Base-by-base conservation (phyloP, 1,284 basidiomycete genomes). In the Papiliotrema terrestris region DNA sequence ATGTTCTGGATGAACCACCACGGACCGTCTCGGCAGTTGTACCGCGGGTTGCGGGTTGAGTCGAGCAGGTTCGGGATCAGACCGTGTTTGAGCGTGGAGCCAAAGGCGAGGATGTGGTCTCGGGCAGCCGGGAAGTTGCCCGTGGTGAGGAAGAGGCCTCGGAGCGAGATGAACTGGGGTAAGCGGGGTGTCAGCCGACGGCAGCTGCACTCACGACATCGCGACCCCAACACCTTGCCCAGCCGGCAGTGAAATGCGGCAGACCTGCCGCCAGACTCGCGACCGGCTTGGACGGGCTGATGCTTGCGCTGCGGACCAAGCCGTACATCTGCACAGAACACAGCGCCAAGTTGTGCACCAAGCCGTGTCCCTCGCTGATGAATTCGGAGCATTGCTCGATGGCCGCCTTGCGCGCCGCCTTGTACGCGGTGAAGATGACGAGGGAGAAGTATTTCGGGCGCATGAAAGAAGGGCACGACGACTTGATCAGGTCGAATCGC, bases 1-100 rank as follows among this genome's bases (percentile, higher is more conserved):
- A 98, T 95, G 69, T 91, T 96, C 74, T 98, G 95, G 55, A 97
- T 76, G 88, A 98, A 96, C 90, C 93, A 98, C 95, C 93, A 67
- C 22, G 65, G 65, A 39, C 62, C 68, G 35, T 70, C 71, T 47
- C 58, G 52, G 42, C 71, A 76, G 64, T 78, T 82, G 62, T 78
- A 89, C 83, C 91, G 81, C 13, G 91, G 91, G 57, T 79, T 90
- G 45, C 86, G 83, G 19, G 87, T 80, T 3, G 91, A 94, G 75
- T 96, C 92, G 55, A 97, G 80, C 44, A 97, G 76, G 73, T 97
- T 97, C 1, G 94, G 94, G 63, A 96, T 93, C 61, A 97, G 78
- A 1, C 91, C 91, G 68, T 94, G 91, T 65, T 80, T 80, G 58
- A 80, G 68, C 1, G 88, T 91, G 8, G 89, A 90, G 11, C 88